A percentile compares a stretch with the other conserved stretches of the same genome.
These are phyloP conservation scores for Aspergillus nanangensis DNA, from an alignment of 495 filamentous ascomycete species.

Conservation along the genomic window DNA sequence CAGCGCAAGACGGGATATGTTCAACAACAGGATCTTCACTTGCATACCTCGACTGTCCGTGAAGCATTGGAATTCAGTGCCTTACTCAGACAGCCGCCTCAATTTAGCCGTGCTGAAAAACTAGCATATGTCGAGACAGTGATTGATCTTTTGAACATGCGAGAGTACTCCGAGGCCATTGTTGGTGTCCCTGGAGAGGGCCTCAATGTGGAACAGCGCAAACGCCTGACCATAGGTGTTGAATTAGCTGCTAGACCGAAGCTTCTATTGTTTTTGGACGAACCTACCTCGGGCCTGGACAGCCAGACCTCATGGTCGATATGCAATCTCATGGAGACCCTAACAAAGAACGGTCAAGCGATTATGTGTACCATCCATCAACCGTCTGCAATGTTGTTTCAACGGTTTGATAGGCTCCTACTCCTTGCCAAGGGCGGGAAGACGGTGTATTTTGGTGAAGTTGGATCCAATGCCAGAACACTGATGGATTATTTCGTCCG, in stretches of 20 bases:
- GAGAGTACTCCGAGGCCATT: slow-evolving; percentile 21
- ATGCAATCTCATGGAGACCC: slow-evolving; percentile 64
- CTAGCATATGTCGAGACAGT: slow-evolving; percentile 87
- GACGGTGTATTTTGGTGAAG: slow-evolving; percentile 72
- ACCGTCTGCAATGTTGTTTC: slow-evolving; percentile 80
- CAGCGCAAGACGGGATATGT: slow-evolving; percentile 90
- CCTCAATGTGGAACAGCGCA: slow-evolving; percentile 82
- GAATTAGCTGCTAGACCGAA: slow-evolving; percentile 83
- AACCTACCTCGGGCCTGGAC: slow-evolving; percentile 79
- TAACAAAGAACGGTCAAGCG: slow-evolving; percentile 75
- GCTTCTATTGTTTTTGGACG: slow-evolving; percentile 77
- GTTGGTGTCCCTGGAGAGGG: slow-evolving; percentile 34
- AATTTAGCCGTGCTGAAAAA: slow-evolving; percentile 68
- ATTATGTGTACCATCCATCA: slow-evolving; percentile 90
- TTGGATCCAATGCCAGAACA: slow-evolving; percentile 52
- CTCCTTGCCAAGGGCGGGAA: slow-evolving; percentile 69
- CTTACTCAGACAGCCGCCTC: slow-evolving; percentile 72
- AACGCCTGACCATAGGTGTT: slow-evolving; percentile 78
- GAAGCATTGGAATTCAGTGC: slow-evolving; percentile 80
- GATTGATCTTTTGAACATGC: slow-evolving; percentile 86
- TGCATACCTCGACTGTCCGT: slow-evolving; percentile 76
- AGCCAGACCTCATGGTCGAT: slow-evolving; percentile 81
- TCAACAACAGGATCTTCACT: slow-evolving; percentile 92
- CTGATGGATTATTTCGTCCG: slow-evolving; percentile 68
- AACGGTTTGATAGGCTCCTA: slow-evolving; percentile 77